These are phyloP conservation scores for Stagonosporopsis chrysanthemi DNA, from an alignment of 2,329 filamentous ascomycete species.

Conservation along the genomic window DNA sequence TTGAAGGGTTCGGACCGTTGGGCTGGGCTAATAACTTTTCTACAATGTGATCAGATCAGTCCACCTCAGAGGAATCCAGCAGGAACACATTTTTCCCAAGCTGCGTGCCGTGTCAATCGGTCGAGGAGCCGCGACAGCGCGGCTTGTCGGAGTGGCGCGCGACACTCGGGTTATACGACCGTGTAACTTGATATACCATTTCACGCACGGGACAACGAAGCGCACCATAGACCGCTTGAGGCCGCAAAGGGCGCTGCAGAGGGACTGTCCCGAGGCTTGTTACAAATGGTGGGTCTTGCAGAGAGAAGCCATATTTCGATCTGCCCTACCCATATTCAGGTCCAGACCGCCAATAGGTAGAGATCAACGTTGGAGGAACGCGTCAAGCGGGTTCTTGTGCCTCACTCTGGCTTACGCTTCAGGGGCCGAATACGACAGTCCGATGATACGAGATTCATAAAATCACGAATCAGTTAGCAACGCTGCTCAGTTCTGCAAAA, in stretches of 20 bases:
- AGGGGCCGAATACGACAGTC: neutral
- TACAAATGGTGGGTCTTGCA: neutral
- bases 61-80: neutral
- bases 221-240: neutral
- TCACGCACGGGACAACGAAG: neutral
- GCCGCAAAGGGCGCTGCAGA: neutral
- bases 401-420: neutral
- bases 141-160: no score
- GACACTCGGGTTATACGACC: neutral
- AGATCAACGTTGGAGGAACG: neutral
- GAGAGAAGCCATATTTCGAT: neutral
- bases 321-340: neutral
- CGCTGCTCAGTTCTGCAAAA: neutral
- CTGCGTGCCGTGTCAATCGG: neutral
- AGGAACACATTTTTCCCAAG: neutral
- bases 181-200: neutral
- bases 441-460: neutral
- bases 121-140: neutral
- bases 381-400: neutral
- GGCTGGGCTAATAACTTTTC: constrained; percentile 42
- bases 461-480: neutral
- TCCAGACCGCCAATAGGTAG: neutral
- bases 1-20: constrained; percentile 40
- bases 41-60: constrained; percentile 28
- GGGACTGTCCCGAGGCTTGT: neutral